Evolutionary conservation across 352 stramenopile species (phyloP), one percentile per base, ranked within the genome.

Genomic region (Phytophthora pistaciae): DNA sequence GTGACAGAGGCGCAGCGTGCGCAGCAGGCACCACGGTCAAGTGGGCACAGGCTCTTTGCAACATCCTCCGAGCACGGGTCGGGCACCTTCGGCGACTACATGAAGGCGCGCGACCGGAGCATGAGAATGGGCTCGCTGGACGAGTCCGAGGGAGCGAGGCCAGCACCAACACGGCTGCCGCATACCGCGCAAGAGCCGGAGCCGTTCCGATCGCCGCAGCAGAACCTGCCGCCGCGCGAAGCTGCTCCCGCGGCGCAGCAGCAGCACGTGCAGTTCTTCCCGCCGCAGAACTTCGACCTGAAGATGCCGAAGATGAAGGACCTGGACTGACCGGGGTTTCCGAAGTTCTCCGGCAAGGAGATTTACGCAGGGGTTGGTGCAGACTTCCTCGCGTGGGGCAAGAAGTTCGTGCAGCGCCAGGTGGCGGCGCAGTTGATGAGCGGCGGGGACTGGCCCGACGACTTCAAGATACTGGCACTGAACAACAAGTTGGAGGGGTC

Each of bases 241-340:
- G 40, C 40, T 21, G 40, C 14, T 48, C 40, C 40, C 40, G 40
- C 16, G 40, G 14, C 16, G 14, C 40, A 48, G 40, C 40, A 48
- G 40, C 40, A 48, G 40, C 13, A 46, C 40, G 40, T 21, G 14
- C 40, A 48, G 40, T 48, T 48, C 40, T 21, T 21, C 40, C 40
- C 40, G 40, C 40, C 40, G 40, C 40, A 48, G 40, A 48, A 48
- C 40, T 48, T 48, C 14, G 40, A 14, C 14, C 14, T 48, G 40
- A 48, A 48, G 40, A 48, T 48, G 40, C 40, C 40, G 40, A 48
- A 48, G 40, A 48, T 48, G 40, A 48, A 48, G 14, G 40, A 48
- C 40, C 40, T 48, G 40, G 40, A 48, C 16, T 48, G 14, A 14
- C 40, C 40, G 40, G 40, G 40, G 1, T 48, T 48, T 21, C 16